Evolutionary conservation across 768 basidiomycete species (phyloP), one percentile per base, ranked within the genome.

Genomic region (Cystobasidium ongulense): DNA sequence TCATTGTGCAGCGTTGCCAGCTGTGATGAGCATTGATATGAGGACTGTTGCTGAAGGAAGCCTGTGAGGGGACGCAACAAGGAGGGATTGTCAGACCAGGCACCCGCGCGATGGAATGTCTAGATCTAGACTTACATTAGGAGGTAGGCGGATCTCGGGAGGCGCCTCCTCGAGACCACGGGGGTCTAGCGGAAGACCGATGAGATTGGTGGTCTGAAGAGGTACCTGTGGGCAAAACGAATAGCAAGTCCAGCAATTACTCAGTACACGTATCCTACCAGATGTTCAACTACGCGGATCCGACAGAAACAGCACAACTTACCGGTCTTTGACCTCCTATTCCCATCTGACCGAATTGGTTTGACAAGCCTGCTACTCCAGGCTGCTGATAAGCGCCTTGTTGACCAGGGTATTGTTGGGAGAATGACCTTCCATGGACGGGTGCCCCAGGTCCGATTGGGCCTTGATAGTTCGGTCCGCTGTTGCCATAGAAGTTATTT

Each of bases 181-280:
- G 1, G 95, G 93, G 80, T 98, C 92, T 31, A 94, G 91, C 36
- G 92, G 92, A 41, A 90, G 88, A 1, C 92, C 91, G 80, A 98
- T 87, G 61, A 99, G 85, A 84, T 98, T 98, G 74, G 91, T 86
- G 0, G 92, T 96, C 81, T 88, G 87, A 53, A 94, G 85, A 74
- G 87, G 86, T 79, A 90, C 87, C 77, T 82, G 75, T 72, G 57
- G 75, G 77, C 52, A 23, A 23, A 41, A 73, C 17, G 4, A 13
- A 21, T 38, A 4, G 13, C 10, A 11, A 21, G 18, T 23, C 35
- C 43, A 15, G 29, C 2, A 27, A n/a, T n/a, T n/a, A n/a, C n/a
- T n/a, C n/a, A n/a, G n/a, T n/a, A n/a, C n/a, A n/a, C n/a, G n/a
- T n/a, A n/a, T n/a, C n/a, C n/a, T n/a, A n/a, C n/a, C n/a, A n/a